A percentile compares a stretch with the other conserved stretches of the same genome.
phyloP scores from a whole-genome alignment of 805 yeast species.

The Ogataea corticis region DNA sequence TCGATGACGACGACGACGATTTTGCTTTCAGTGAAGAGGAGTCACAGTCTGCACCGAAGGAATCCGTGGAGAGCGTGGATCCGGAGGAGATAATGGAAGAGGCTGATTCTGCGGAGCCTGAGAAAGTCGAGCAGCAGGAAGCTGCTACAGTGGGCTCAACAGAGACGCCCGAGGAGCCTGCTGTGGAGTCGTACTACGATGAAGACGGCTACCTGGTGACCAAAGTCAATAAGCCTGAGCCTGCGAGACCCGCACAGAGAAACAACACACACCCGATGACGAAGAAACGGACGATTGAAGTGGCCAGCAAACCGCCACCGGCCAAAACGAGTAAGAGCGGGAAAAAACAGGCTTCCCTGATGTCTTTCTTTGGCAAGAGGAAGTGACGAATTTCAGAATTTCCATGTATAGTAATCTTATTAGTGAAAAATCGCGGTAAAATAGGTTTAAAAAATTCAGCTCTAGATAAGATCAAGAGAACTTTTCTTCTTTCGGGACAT shows the following conservation, averaged over 20 bases:
- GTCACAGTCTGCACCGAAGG: neutral
- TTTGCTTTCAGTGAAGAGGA: conserved; percentile 8
- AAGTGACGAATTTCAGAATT: conserved; percentile 5
- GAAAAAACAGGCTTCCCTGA: conserved; percentile 31
- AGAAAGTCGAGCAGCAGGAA: conserved; percentile 7
- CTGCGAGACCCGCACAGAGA: conserved; percentile 9
- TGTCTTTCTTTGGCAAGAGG: conserved; percentile 36
- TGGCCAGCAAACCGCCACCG: conserved; percentile 8
- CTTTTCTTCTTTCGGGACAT: neutral
- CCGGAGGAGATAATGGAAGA: no score
- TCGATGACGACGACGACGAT: conserved; percentile 26
- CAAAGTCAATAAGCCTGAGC: conserved; percentile 11
- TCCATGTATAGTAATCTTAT: neutral
- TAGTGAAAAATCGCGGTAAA: conserved; percentile 4
- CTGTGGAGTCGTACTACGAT: conserved; percentile 28
- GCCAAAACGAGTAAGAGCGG: conserved; percentile 4
- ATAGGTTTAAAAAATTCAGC: neutral
- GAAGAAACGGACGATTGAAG: conserved; percentile 12
- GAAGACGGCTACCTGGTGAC: conserved; percentile 34
- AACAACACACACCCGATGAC: conserved; percentile 15
- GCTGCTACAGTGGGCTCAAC: neutral
- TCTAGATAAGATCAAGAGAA: neutral
- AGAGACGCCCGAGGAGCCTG: conserved; percentile 1
- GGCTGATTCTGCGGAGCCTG: neutral
- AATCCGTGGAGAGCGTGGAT: no score